Conservation (phyloP, 73 alveolate genomes). For the Paramecium caudatum region DNA sequence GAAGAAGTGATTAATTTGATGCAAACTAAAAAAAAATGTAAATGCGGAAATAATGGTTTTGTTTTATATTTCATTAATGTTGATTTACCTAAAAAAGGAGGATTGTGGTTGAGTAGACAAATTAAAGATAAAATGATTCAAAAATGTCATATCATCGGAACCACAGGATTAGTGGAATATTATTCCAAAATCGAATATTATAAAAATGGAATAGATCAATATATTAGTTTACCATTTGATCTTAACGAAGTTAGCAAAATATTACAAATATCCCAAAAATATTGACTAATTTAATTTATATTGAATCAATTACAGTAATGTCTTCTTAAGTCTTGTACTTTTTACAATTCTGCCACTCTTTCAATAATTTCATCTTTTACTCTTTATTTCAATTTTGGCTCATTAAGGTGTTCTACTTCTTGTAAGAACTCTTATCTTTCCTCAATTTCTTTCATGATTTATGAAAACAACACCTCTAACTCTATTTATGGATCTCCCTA, state of each 20-base stretch:
- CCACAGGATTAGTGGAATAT: conserved; percentile 37
- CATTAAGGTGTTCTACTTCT: conserved; percentile 68
- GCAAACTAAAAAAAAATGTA: conserved; percentile 2
- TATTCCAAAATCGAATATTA: conserved; percentile 38
- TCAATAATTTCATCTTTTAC: conserved; percentile 83
- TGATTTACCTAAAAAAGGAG: conserved; percentile 62
- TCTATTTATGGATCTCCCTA: conserved; percentile 77
- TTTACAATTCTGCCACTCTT: conserved; percentile 82
- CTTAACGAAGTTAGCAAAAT: conserved; percentile 25
- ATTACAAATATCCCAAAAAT: background rate
- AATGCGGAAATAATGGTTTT: conserved; percentile 62
- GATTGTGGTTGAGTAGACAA: conserved; percentile 31
- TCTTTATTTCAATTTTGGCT: conserved; percentile 74
- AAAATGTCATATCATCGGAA: conserved; percentile 37
- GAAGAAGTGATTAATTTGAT: conserved; percentile 9
- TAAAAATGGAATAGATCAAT: conserved; percentile 63
- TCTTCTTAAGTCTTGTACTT: conserved; percentile 78
- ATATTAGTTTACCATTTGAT: conserved; percentile 60
- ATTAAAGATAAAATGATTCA: conserved; percentile 34
- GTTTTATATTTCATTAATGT: conserved; percentile 55
- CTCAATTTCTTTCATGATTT: conserved; percentile 81
- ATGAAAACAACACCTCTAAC: conserved; percentile 77
- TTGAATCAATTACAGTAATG: conserved; percentile 51
- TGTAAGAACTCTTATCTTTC: conserved; percentile 82
- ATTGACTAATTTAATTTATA: conserved; percentile 1